Percentiles rank a stretch among this genome's conserved stretches.
phyloP scores from a whole-genome alignment of 2,329 filamentous ascomycete genomes.

The Calycina herbarum region DNA sequence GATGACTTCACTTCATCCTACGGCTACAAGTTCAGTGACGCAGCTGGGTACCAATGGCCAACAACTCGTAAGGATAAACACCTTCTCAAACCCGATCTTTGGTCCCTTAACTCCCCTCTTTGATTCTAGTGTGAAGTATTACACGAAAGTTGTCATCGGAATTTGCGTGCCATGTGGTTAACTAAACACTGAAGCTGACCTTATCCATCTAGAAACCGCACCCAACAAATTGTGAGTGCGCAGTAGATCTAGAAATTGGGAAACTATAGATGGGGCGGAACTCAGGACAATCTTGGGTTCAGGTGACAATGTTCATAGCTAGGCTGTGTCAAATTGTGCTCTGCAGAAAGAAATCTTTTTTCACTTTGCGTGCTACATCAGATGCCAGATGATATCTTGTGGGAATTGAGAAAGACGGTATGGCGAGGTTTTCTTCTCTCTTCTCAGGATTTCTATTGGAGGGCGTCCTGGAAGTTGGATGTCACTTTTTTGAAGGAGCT shows the following conservation, averaged over 20 bases:
- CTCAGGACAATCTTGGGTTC: background rate
- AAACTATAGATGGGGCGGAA: background rate
- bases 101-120: background rate
- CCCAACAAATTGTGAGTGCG: constrained; percentile 78
- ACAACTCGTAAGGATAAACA: constrained; percentile 50
- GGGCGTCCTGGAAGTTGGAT: constrained; percentile 4
- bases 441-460: background rate
- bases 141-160: background rate
- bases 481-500: background rate
- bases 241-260: constrained; percentile 20
- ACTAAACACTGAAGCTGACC: constrained; percentile 5
- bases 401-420: background rate
- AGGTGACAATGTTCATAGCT: background rate
- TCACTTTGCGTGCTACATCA: background rate
- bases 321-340: background rate
- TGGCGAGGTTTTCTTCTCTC: background rate
- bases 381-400: background rate
- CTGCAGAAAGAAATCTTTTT: background rate
- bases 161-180: background rate
- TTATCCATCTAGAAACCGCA: constrained; percentile 49
- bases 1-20: constrained; percentile 98
- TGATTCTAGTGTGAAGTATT: background rate
- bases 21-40: constrained; percentile 96
- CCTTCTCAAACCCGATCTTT: background rate
- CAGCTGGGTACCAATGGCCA: constrained; percentile 93